Conservation (phyloP, 768 basidiomycete species). For the Fomitopsis serialis region DNA sequence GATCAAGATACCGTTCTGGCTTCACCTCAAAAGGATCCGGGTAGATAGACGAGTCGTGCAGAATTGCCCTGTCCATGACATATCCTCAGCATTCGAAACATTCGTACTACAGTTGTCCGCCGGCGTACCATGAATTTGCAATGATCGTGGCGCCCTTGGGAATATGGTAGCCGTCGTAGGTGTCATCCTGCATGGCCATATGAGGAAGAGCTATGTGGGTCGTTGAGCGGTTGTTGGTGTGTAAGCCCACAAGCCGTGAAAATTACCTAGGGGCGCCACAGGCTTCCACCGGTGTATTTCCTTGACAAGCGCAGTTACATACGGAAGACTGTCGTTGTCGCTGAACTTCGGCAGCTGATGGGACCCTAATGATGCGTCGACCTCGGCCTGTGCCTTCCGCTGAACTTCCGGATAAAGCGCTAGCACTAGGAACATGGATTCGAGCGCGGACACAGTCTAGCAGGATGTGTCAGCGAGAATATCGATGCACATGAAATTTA, state of each 20-base stretch:
- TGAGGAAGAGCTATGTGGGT: constrained; percentile 13
- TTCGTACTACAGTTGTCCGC: not conserved
- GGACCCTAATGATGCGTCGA: constrained; percentile 21
- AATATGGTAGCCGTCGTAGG: constrained; percentile 18
- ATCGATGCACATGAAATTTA: constrained; percentile 22
- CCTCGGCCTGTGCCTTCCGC: constrained; percentile 19
- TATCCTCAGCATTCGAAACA: not conserved
- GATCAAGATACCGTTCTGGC: constrained; percentile 31
- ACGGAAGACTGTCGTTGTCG: constrained; percentile 15
- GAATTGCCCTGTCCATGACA: constrained; percentile 14
- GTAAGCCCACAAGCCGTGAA: no score
- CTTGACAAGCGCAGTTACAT: constrained; percentile 16
- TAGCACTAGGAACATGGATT: constrained; percentile 24
- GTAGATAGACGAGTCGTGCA: constrained; percentile 30
- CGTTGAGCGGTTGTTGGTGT: not conserved
- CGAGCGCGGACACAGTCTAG: constrained; percentile 22
- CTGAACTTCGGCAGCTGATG: constrained; percentile 14
- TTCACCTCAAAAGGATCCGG: constrained; percentile 31
- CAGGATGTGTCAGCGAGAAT: constrained; percentile 22
- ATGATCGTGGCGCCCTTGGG: constrained; percentile 18
- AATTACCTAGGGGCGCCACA: constrained; percentile 23
- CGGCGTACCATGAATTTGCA: constrained; percentile 19
- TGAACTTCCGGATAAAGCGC: constrained; percentile 26
- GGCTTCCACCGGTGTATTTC: constrained; percentile 30
- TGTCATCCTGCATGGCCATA: constrained; percentile 13